Conservation (phyloP, 2,329 filamentous ascomycete genomes). For the Aspergillus niger region DNA sequence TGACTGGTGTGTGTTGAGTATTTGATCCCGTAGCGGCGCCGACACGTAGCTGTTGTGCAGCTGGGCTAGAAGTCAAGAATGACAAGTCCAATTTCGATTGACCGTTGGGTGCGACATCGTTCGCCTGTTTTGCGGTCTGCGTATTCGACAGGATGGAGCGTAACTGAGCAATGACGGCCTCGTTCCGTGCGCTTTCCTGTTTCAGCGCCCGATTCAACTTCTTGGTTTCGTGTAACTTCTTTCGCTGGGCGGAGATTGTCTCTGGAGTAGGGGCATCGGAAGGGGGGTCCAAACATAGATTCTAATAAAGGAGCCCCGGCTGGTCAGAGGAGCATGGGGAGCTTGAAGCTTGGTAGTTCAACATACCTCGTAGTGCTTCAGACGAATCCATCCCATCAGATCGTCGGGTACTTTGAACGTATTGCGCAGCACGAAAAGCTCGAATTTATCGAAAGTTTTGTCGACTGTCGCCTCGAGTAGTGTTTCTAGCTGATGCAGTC, state of each 20-base stretch:
- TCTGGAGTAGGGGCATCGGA: constrained; percentile 61
- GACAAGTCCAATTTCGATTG: constrained; percentile 48
- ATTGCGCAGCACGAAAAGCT: constrained; percentile 88
- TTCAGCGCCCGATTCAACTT: constrained; percentile 70
- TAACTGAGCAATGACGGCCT: constrained; percentile 67
- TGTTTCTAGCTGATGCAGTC: constrained; percentile 81
- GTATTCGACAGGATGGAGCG: constrained; percentile 55
- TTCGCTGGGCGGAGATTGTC: constrained; percentile 69
- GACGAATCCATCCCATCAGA: constrained; percentile 72
- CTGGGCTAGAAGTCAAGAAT: constrained; percentile 56
- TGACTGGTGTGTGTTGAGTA: constrained; percentile 41
- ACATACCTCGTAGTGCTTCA: constrained; percentile 78
- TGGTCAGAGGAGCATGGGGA: neutral
- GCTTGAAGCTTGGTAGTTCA: neutral
- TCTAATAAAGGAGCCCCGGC: constrained; percentile 27
- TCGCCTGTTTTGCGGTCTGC: constrained; percentile 24
- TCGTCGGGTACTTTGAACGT: constrained; percentile 74
- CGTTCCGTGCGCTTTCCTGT: constrained; percentile 71
- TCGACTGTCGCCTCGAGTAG: constrained; percentile 78
- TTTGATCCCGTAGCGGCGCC: constrained; percentile 40
- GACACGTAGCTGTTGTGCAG: constrained; percentile 51
- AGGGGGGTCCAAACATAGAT: constrained; percentile 37
- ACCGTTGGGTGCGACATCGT: constrained; percentile 25
- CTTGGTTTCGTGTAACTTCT: constrained; percentile 75
- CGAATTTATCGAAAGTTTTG: constrained; percentile 81